Conservation (phyloP, 2,329 filamentous ascomycete genomes). For the Ophiosphaerella korrae region DNA sequence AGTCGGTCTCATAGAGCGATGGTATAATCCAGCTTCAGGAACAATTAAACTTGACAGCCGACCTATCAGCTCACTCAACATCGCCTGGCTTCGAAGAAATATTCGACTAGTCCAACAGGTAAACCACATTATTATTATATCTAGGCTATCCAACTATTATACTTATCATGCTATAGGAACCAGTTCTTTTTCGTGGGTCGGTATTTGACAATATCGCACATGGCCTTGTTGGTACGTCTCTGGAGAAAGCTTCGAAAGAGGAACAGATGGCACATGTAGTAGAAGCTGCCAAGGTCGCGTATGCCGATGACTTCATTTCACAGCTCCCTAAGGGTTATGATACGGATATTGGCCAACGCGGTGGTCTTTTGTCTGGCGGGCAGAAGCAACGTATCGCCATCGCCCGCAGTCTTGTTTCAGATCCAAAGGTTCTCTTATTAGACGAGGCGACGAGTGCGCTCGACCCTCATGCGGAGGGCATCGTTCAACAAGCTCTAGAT, state of each 20-base stretch:
- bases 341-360: constrained; percentile 89
- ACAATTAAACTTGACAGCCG: constrained; percentile 2
- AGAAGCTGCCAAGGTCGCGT: constrained; percentile 85
- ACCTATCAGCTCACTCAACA: constrained; percentile 21
- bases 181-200: constrained; percentile 83
- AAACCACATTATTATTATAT: not conserved
- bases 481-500: constrained; percentile 91
- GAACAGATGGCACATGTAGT: constrained; percentile 73
- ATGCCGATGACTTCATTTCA: constrained; percentile 89
- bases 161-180: constrained; percentile 63
- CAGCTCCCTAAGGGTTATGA: constrained; percentile 78
- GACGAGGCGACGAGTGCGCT: constrained; percentile 87
- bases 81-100: constrained; percentile 25
- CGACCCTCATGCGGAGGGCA: constrained; percentile 90
- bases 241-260: constrained; percentile 69
- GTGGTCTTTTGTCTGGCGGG: constrained; percentile 87
- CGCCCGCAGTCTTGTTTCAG: constrained; percentile 83
- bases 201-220: constrained; percentile 88
- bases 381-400: constrained; percentile 97
- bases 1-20: constrained; percentile 46
- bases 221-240: constrained; percentile 81
- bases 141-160: no score
- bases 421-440: constrained; percentile 86
- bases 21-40: constrained; percentile 35
- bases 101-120: constrained; percentile 13